These are phyloP conservation scores for Globisporangium yorkense DNA, from an alignment of 352 stramenopile genomes.

Conservation along the genomic window DNA sequence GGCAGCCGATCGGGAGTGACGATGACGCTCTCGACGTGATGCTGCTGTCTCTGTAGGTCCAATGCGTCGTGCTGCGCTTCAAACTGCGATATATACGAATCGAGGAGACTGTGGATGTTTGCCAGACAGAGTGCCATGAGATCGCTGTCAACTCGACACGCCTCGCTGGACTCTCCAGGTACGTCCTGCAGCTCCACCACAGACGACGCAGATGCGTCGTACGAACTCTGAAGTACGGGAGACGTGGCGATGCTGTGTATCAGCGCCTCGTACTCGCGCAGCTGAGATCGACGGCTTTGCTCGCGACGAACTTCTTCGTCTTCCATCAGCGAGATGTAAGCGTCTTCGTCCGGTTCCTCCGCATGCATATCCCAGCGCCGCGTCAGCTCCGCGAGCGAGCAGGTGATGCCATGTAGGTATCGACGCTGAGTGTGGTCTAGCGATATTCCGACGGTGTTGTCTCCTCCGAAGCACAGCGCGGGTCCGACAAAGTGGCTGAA, in stretches of 20 bases:
- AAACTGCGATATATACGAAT: constrained; percentile 27
- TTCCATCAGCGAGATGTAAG: constrained; percentile 2
- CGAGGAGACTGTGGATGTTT: constrained; percentile 60
- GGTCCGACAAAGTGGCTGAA: constrained; percentile 69
- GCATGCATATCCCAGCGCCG: neutral
- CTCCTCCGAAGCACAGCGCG: constrained; percentile 24
- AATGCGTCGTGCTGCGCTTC: constrained; percentile 13
- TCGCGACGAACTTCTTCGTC: neutral
- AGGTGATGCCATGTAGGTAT: constrained; percentile 12
- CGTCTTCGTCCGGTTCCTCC: neutral
- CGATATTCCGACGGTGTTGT: constrained; percentile 9
- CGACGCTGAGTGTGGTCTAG: constrained; percentile 12
- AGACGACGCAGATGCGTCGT: neutral
- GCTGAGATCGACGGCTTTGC: neutral
- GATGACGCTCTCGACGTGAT: neutral
- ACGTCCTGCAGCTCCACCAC: neutral
- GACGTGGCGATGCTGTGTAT: constrained; percentile 13
- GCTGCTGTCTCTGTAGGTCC: neutral
- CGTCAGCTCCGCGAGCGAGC: constrained; percentile 5
- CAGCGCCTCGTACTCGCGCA: constrained; percentile 11
- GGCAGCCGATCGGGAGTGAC: neutral
- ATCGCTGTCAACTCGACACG: constrained; percentile 19
- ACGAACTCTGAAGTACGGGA: constrained; percentile 5
- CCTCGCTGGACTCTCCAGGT: neutral
- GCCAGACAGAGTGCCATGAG: constrained; percentile 51